Base-by-base conservation (phyloP, 208 protist species). In the Trypanosoma theileri region DNA sequence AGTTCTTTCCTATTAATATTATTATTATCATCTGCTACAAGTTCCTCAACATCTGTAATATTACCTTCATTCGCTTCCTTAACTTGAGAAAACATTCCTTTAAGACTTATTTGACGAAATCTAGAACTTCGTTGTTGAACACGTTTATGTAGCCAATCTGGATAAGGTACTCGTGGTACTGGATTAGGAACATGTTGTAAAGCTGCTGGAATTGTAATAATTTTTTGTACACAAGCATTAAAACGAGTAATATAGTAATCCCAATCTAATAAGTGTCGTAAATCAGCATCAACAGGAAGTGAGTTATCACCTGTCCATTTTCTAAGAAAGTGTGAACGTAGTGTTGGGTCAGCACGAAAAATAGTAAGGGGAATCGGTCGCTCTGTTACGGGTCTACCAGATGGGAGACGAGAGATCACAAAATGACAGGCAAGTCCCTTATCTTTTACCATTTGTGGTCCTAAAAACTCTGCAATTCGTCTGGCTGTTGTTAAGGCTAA, bases 131-230 rank as follows among this genome's bases (percentile, higher is more conserved):
- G 84, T 66, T 95, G 85, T 28, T 86, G 80, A 17, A 99, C 67
- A 40, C 89, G 77, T 73, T 98, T 96, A 12, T 91, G 59, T 54
- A 99, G 86, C 98, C 99, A 99, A 28, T 99, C 96, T 0, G 99
- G 99, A 72, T 99, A 97, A 16, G 31, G 59, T 40, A 99, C 97
- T 8, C 98, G 88, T 19, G 98, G 98, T 1, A 99, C 95, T 11
- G 98, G 98, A 80, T 99, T 99, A 0, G 71, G 54, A 24, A 99
- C 57, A 12, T 77, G 77, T 78, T 99, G 99, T 45, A 99, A 79
- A 14, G 97, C 98, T 6, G 99, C 98, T 1, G 99, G 99, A 71
- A 99, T 99, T 9, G 98, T 99, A 64, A 99, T 97, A 66, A 99
- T 99, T 77, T 99, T 99, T 80, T 99, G 98, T 60, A 99, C 97